Evolutionary conservation across 2,329 filamentous ascomycete species (phyloP).

Genomic region (Curvularia eragrostidis): DNA sequence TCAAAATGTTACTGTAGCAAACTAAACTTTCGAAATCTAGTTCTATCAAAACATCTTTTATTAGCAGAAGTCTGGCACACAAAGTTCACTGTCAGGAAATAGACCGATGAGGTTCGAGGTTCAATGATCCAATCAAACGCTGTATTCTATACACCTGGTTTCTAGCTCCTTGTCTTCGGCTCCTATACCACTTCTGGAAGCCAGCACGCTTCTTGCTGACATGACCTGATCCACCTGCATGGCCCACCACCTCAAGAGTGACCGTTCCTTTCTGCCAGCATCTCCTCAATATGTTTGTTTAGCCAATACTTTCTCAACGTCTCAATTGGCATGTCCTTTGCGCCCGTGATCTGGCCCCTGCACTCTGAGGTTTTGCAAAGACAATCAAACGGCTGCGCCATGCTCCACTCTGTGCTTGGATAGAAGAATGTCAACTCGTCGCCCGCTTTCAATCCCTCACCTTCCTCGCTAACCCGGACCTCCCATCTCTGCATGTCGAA

Average conservation of each 20-base stretch:
- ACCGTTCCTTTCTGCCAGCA: conserved; percentile 35
- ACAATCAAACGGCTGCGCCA: conserved; percentile 75
- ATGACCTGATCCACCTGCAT: background rate
- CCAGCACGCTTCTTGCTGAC: background rate
- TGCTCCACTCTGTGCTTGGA: conserved; percentile 75
- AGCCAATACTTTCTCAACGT: conserved; percentile 64
- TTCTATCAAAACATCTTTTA: too few species aligned
- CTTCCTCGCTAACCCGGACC: conserved; percentile 60
- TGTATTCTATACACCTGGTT: background rate
- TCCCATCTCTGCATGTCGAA: conserved; percentile 60
- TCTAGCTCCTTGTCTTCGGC: background rate
- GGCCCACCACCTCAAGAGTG: background rate
- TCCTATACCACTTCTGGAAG: background rate
- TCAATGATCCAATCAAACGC: background rate
- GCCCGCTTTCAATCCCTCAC: conserved; percentile 43
- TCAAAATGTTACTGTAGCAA: too few species aligned
- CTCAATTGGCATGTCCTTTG: conserved; percentile 63
- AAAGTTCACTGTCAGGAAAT: background rate
- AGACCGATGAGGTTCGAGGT: background rate
- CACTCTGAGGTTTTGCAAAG: conserved; percentile 65
- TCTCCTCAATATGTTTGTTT: conserved; percentile 40
- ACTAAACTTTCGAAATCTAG: too few species aligned
- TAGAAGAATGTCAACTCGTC: conserved; percentile 70
- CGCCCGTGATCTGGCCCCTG: conserved; percentile 68
- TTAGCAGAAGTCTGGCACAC: too few species aligned